Conservation (phyloP, 805 yeast species). For the Saccharomycopsis olivae region DNA sequence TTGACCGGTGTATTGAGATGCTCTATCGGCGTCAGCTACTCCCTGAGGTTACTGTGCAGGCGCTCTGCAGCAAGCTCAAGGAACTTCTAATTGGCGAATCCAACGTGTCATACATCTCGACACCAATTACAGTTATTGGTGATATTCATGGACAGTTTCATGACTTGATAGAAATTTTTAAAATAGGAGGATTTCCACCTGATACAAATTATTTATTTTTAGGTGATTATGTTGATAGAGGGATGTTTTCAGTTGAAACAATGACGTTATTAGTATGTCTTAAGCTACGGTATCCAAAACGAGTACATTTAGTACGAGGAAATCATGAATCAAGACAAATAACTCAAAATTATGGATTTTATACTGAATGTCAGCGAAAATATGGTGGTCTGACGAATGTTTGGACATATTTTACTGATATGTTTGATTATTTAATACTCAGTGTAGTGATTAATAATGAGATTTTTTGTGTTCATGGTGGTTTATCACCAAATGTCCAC, state of each 20-base stretch:
- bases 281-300: constrained; percentile 76
- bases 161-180: constrained; percentile 84
- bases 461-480: constrained; percentile 95
- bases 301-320: constrained; percentile 80
- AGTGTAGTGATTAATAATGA: constrained; percentile 85
- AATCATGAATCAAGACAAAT: constrained; percentile 96
- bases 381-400: constrained; percentile 66
- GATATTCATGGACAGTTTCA: constrained; percentile 97
- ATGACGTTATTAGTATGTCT: constrained; percentile 72
- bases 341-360: constrained; percentile 95
- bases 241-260: constrained; percentile 88
- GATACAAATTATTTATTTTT: constrained; percentile 85
- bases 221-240: constrained; percentile 96
- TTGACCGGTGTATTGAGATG: constrained; percentile 63
- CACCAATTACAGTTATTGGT: constrained; percentile 94
- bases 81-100: constrained; percentile 71
- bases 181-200: constrained; percentile 89
- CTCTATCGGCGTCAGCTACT: constrained; percentile 53
- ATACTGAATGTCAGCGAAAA: constrained; percentile 85
- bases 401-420: constrained; percentile 84
- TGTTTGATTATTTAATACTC: constrained; percentile 83
- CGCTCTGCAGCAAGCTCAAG: constrained; percentile 72
- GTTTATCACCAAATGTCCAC: constrained; percentile 89
- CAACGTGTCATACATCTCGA: constrained; percentile 71
- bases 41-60: constrained; percentile 60